Conservation (phyloP, 2,329 filamentous ascomycete species). For the Raffaelea deltoideospora region DNA sequence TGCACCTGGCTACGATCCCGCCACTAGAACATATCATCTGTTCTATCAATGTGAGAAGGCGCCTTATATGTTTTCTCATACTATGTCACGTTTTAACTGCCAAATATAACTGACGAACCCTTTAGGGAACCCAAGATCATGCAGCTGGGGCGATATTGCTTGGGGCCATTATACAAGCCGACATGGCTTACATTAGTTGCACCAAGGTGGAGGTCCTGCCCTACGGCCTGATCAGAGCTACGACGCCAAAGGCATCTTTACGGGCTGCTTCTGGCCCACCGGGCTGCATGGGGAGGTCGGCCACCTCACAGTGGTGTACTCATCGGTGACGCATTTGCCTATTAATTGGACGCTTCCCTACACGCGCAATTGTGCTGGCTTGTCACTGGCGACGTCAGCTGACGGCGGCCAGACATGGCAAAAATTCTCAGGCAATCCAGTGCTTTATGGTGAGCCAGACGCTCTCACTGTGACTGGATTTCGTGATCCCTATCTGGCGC, state of each 20-base stretch:
- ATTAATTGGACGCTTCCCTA: conserved; percentile 24
- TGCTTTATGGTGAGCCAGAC: conserved; percentile 16
- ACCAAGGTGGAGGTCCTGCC: conserved; percentile 18
- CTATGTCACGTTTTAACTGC: not conserved
- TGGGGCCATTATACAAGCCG: conserved; percentile 26
- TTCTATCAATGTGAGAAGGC: conserved; percentile 33
- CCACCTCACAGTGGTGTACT: conserved; percentile 13
- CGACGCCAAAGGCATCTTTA: conserved; percentile 36
- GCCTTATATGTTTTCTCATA: too few species aligned
- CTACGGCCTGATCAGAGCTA: conserved; percentile 24
- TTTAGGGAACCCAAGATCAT: conserved; percentile 18
- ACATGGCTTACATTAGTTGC: conserved; percentile 23
- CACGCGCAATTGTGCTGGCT: conserved; percentile 23
- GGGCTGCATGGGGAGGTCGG: conserved; percentile 25
- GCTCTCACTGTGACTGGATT: conserved; percentile 16
- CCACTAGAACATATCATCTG: conserved; percentile 30
- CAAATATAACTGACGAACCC: not conserved
- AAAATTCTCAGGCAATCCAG: conserved; percentile 16
- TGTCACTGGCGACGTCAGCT: conserved; percentile 22
- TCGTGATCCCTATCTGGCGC: conserved; percentile 18
- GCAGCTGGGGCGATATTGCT: conserved; percentile 23
- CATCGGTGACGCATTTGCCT: conserved; percentile 18
- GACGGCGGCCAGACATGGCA: conserved; percentile 21
- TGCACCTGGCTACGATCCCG: conserved; percentile 32
- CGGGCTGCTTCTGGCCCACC: conserved; percentile 31